Conservation (phyloP, 2,329 filamentous ascomycete species). For the Epichloe sylvatica region DNA sequence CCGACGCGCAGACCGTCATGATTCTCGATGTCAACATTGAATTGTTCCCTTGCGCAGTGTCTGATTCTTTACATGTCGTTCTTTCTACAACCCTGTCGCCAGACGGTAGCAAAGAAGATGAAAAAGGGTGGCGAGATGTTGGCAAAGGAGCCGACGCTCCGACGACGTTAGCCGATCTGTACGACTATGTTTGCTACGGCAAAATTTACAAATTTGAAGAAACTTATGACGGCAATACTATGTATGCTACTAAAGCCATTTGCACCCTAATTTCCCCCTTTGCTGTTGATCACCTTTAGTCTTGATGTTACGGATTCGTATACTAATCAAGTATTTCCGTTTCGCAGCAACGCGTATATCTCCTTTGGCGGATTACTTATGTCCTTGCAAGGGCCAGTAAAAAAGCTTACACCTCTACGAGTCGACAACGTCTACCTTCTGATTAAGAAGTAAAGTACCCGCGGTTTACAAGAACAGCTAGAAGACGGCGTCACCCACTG, state of each 20-base stretch:
- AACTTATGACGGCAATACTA: constrained; percentile 61
- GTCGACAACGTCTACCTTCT: constrained; percentile 92
- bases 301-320: background rate
- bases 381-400: constrained; percentile 84
- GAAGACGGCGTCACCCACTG: background rate
- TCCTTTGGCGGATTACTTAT: constrained; percentile 88
- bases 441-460: constrained; percentile 54
- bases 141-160: constrained; percentile 39
- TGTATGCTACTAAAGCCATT: constrained; percentile 36
- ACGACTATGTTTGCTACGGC: constrained; percentile 77
- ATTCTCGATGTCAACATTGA: constrained; percentile 89
- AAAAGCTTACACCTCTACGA: constrained; percentile 79
- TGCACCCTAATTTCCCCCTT: background rate
- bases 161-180: constrained; percentile 59
- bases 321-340: constrained; percentile 2
- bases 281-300: background rate
- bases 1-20: constrained; percentile 61
- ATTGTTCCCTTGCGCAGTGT: constrained; percentile 63
- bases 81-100: constrained; percentile 75
- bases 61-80: constrained; percentile 67
- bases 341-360: constrained; percentile 70
- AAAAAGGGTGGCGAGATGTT: constrained; percentile 69
- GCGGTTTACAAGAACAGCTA: background rate
- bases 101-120: constrained; percentile 68
- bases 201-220: constrained; percentile 86